Evolutionary conservation across 192 early-diverging fungal species (phyloP), one percentile per base, ranked within the genome.

Genomic region (Coemansia sp.): DNA sequence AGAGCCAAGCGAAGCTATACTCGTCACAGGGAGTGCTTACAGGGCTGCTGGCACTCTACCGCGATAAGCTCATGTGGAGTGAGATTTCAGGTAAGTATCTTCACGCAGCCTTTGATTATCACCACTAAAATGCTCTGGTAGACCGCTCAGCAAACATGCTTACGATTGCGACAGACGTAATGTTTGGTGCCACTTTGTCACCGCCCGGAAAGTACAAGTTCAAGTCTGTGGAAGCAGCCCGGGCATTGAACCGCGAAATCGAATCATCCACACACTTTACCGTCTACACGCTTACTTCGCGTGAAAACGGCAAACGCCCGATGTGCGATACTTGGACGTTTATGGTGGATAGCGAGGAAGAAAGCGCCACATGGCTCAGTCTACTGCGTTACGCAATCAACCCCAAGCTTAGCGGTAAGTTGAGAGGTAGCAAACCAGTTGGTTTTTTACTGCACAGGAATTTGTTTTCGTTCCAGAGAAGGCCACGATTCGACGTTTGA

Each of bases 321-420:
- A 50, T 70, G 31, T 79, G 69, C 46, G 77, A 72, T 20, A 69
- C 71, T 6, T 79, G 77, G 77, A 65, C 77, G 36, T 79, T 79
- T 53, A 64, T 46, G 39, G 69, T 65, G 16, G 77, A 61, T 3
- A 65, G 49, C 53, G 57, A 72, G 33, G 77, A 69, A 23, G 77
- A 73, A 21, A 50, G 68, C 50, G 67, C 77, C 36, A 71, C 60
- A 11, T 68, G 63, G 60, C 33, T 68, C 23, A 71, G 44, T 14
- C 41, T 71, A 55, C 60, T 78, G 64, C 53, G 64, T 13, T 66
- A 54, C 31, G 59, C 70, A 6, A 69, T 79, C 36, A 67, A 58
- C 20, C 64, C 65, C 48, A 58, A 61, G 6, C 41, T 63, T 18
- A 40, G 31, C 20, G 65, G 75, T 70, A 78, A 57, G 69, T 49